Base-by-base conservation (phyloP, 495 filamentous ascomycete genomes). In the Tuber calosporum region DNA sequence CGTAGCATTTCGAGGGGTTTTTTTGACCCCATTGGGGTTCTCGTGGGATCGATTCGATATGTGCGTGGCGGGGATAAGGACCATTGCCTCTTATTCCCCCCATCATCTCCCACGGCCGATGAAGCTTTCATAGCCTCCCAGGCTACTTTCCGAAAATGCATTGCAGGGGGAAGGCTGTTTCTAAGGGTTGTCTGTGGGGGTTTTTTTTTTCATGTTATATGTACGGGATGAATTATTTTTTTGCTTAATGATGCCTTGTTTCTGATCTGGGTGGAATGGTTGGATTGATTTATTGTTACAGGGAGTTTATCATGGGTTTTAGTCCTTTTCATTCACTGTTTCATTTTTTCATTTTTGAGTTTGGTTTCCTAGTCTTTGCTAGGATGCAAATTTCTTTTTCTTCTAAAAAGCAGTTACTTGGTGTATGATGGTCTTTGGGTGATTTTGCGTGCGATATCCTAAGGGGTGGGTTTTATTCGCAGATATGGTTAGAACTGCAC, bases 271-370 rank as follows among this genome's bases (percentile, higher is more conserved):
- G 45, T n/a, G 45, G 48, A 58, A 30, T 58, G 48, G n/a, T 13
- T 26, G 48, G 48, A 26, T 58, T 58, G 22, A 58, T 58, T 58
- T 26, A 58, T 58, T 58, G 1, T 58, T 26, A n/a, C 48, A 58
- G 48, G 48, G 48, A 58, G 48, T 58, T 58, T 58, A 58, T 26
- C 48, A 26, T 58, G 48, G 48, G 48, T 58, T 58, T 53, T 26
- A 20, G 8, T 26, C 9, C 48, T 11, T 58, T 58, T 26, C n/a
- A 13, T 58, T 58, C n/a, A 58, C 8, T n/a, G 11, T 58, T 58
- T 58, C n/a, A 26, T 58, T 13, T 58, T 9, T n/a, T 53, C 4
- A 20, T 58, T 9, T n/a, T 53, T 11, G 8, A 26, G n/a, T 26
- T 26, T 26, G 48, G 9, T 13, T 13, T 58, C 22, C n/a, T 30